These are phyloP conservation scores for Debaryomyces sp. DNA, from an alignment of 1,139 yeast genomes.

Conservation along the genomic window DNA sequence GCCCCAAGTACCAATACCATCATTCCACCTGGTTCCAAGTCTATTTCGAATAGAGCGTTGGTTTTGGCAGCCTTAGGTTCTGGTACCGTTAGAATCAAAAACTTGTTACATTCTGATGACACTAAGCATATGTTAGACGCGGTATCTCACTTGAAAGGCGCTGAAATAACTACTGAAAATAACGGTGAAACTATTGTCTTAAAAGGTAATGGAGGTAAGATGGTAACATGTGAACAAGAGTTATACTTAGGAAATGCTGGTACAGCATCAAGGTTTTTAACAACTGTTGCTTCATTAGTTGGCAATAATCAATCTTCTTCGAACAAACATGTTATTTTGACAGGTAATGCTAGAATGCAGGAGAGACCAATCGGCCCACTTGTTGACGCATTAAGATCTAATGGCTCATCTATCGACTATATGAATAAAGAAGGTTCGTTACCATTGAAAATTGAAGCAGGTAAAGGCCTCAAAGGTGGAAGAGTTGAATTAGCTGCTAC, in stretches of 20 bases:
- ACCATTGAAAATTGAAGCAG: slow-evolving; percentile 76
- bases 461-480: slow-evolving; percentile 82
- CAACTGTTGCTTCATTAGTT: slow-evolving; percentile 87
- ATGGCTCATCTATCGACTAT: slow-evolving; percentile 77
- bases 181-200: slow-evolving; percentile 88
- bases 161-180: slow-evolving; percentile 76
- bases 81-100: slow-evolving; percentile 81
- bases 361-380: slow-evolving; percentile 97
- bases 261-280: slow-evolving; percentile 93
- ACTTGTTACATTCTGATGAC: slow-evolving; percentile 91
- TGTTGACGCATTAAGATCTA: slow-evolving; percentile 82
- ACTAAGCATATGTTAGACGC: slow-evolving; percentile 95
- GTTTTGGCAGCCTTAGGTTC: slow-evolving; percentile 88
- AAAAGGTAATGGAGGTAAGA: slow-evolving; percentile 82
- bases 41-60: slow-evolving; percentile 93
- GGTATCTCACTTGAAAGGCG: slow-evolving; percentile 76
- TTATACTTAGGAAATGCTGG: slow-evolving; percentile 97
- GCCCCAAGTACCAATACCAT: slow-evolving; percentile 53
- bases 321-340: slow-evolving; percentile 58
- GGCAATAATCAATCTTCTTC: slow-evolving; percentile 35
- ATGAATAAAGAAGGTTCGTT: slow-evolving; percentile 78
- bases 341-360: slow-evolving; percentile 97
- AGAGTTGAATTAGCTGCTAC: slow-evolving; percentile 93
- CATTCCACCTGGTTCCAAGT: slow-evolving; percentile 95
- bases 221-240: slow-evolving; percentile 60